phyloP scores from a whole-genome alignment of 2,329 filamentous ascomycete species.

The Stachybotrys chlorohalonatus region DNA sequence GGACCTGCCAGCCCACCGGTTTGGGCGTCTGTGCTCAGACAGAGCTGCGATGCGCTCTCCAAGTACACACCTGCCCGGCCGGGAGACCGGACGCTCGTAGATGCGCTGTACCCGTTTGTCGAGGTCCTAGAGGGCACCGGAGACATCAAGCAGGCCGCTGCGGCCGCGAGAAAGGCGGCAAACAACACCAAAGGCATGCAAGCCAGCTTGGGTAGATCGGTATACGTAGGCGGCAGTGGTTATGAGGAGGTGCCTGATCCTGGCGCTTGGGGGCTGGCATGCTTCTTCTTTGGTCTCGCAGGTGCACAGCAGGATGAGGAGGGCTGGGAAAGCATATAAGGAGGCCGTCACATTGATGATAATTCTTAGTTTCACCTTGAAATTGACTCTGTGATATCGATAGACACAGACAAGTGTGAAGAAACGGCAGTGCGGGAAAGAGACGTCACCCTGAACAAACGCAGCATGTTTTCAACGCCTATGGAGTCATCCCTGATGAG shows the following conservation, averaged over 20 bases:
- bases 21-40: constrained; percentile 58
- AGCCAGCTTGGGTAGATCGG: constrained; percentile 63
- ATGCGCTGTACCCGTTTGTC: constrained; percentile 84
- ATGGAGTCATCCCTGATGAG: constrained; percentile 20
- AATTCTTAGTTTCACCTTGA: too few species aligned
- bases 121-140: constrained; percentile 56
- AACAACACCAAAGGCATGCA: constrained; percentile 87
- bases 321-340: constrained; percentile 24
- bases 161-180: constrained; percentile 65
- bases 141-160: constrained; percentile 62
- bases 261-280: constrained; percentile 66
- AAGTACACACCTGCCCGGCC: constrained; percentile 84
- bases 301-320: constrained; percentile 33
- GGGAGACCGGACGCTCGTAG: constrained; percentile 84
- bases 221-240: constrained; percentile 34
- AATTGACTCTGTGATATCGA: background rate
- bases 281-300: constrained; percentile 73
- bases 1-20: constrained; percentile 29
- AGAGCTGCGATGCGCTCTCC: constrained; percentile 60
- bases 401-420: too few species aligned
- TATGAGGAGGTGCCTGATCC: constrained; percentile 45
- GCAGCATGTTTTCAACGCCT: constrained; percentile 27
- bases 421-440: background rate
- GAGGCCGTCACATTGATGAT: too few species aligned
- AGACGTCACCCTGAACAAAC: constrained; percentile 8